Evolutionary conservation across 805 yeast species (phyloP).

Genomic region (Tetrapisispora nanseiensis): DNA sequence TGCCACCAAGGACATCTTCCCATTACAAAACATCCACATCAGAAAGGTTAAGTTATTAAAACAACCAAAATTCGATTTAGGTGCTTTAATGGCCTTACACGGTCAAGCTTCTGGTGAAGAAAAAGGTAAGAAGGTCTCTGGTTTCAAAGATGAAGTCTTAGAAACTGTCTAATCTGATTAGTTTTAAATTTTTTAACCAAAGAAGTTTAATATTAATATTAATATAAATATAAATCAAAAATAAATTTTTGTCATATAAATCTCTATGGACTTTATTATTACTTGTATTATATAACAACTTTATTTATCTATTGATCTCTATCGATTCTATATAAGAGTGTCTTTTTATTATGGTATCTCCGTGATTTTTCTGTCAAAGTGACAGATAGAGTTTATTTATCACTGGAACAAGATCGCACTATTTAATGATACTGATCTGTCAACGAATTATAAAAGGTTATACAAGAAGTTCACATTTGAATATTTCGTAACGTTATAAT

Average conservation of each 20-base stretch:
- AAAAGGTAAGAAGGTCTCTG: conserved; percentile 94
- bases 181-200: conserved; percentile 3
- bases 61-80: conserved; percentile 98
- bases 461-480: too few species aligned
- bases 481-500: too few species aligned
- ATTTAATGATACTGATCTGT: too few species aligned
- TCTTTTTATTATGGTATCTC: too few species aligned
- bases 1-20: conserved; percentile 89
- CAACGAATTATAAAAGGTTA: too few species aligned
- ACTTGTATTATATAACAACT: background rate
- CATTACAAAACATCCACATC: conserved; percentile 96
- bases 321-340: too few species aligned
- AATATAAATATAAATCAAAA: conserved; percentile 3
- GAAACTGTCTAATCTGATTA: conserved; percentile 70
- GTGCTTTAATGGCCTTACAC: conserved; percentile 91
- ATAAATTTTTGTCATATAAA: conserved; percentile 4
- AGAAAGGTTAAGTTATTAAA: conserved; percentile 98
- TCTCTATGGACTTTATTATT: background rate
- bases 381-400: too few species aligned
- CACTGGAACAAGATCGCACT: too few species aligned
- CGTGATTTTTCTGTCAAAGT: too few species aligned
- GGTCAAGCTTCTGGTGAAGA: conserved; percentile 92
- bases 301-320: too few species aligned
- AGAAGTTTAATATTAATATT: conserved; percentile 2
- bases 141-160: conserved; percentile 97